phyloP scores from a whole-genome alignment of 108 stramenopile species.

The Chaetoceros muelleri region DNA sequence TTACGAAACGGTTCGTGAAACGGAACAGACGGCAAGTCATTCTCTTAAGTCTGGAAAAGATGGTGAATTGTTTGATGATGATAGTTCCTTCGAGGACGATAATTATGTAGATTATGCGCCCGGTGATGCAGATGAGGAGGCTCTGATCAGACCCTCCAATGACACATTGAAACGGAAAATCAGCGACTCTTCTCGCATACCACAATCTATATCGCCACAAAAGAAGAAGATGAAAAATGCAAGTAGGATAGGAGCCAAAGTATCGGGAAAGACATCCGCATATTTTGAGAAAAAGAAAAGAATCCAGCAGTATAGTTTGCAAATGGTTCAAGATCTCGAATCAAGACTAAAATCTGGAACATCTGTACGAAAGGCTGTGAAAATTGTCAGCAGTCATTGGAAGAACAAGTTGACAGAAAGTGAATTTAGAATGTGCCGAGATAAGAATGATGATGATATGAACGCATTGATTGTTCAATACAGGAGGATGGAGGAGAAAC shows the following conservation, averaged over 20 bases:
- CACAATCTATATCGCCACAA: background rate
- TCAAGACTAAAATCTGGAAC: background rate
- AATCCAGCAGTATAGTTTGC: background rate
- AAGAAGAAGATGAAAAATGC: background rate
- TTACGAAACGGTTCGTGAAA: background rate
- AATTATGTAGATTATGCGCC: background rate
- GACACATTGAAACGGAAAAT: background rate
- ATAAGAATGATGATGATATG: background rate
- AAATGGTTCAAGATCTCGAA: background rate
- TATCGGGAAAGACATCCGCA: background rate
- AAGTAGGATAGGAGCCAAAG: background rate
- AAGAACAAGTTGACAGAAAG: background rate
- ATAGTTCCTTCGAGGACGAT: background rate
- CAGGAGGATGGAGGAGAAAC: too few relatives aligned
- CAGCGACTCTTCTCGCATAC: too few relatives aligned
- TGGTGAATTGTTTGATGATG: background rate
- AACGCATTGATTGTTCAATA: too few relatives aligned
- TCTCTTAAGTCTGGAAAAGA: background rate
- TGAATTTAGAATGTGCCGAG: background rate
- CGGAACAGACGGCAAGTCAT: background rate
- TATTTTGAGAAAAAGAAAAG: background rate
- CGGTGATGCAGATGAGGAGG: background rate
- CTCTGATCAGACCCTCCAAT: background rate
- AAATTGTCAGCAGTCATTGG: background rate
- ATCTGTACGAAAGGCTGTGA: background rate